Evolutionary conservation across 345 rosid genomes (phyloP), one percentile per base, ranked within the genome.

Genomic region (Salix arbutifolia): DNA sequence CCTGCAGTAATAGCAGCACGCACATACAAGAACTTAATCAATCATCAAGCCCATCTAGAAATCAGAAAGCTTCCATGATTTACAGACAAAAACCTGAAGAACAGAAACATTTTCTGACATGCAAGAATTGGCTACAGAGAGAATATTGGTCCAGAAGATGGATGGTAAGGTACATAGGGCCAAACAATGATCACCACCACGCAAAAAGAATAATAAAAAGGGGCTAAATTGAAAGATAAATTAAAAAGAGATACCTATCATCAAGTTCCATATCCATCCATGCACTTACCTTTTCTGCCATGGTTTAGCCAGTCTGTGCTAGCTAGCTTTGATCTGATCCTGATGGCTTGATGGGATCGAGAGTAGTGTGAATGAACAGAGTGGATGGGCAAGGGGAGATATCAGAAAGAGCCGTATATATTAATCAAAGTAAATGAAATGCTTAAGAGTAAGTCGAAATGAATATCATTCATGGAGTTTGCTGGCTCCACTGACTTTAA

Each of bases 1-100:
- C 93, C 94, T 94, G 80, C 52, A 67, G 52, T 26, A 69, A 16
- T 1, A 75, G 1, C 21, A 8, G 25, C 64, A 3, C 64, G 31
- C 21, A 30, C 18, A 58, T 6, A 58, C 28, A 23, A n/a, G 13
- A n/a, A 10, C 62, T 9, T 56, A 9, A n/a, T 2, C 4, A 56
- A 1, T 0, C 4, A 56, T 9, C 14, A 21, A 21, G 11, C 62
- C 26, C 23, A 12, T 10, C 10, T 40, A 40, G 46, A 40, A 40
- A 40, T 40, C 46, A 40, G 46, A 40, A 40, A 40, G 3, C 14
- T 42, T 11, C 2, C 44, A n/a, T n/a, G 60, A 56, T 56, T n/a
- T n/a, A 56, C 1, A 8, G 62, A n/a, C 28, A 56, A 23, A 56
- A 9, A 56, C 8, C 23, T 23, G 12, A 56, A n/a, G 62, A 23